Conservation (phyloP, 2,329 filamentous ascomycete genomes). For the Fusarium sp. region DNA sequence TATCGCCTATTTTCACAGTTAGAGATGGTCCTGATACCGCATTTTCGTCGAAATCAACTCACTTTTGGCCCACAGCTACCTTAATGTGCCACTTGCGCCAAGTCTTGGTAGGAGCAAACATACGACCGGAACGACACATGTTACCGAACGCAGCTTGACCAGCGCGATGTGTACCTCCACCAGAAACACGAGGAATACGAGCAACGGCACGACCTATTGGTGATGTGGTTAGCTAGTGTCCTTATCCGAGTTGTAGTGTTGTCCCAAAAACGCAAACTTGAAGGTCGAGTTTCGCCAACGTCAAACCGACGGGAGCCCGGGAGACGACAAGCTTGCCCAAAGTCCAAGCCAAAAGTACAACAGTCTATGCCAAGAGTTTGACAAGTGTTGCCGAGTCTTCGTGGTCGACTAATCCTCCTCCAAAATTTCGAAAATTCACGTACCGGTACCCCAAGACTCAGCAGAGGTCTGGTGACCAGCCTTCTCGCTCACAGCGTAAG, state of each 20-base stretch:
- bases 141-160: slow-evolving; percentile 99
- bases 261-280: neutral
- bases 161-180: slow-evolving; percentile 99
- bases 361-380: neutral
- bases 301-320: too few relatives aligned
- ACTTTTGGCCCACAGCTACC: slow-evolving; percentile 99
- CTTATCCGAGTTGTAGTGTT: neutral
- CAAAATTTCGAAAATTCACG: slow-evolving; percentile 54
- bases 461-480: slow-evolving; percentile 99
- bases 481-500: slow-evolving; percentile 99
- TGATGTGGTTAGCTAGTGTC: slow-evolving; percentile 40
- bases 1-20: slow-evolving; percentile 75
- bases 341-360: neutral
- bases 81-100: slow-evolving; percentile 99
- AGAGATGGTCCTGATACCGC: neutral
- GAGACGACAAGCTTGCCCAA: neutral
- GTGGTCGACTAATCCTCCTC: neutral
- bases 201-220: slow-evolving; percentile 91
- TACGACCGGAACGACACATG: slow-evolving; percentile 99
- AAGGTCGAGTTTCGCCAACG: neutral
- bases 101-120: slow-evolving; percentile 99
- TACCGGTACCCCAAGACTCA: slow-evolving; percentile 99
- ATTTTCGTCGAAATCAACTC: slow-evolving; percentile 51
- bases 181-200: slow-evolving; percentile 99
- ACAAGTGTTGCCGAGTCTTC: neutral